Evolutionary conservation across 257 asterid species (phyloP).

Genomic region (Anisodus acutangulus): DNA sequence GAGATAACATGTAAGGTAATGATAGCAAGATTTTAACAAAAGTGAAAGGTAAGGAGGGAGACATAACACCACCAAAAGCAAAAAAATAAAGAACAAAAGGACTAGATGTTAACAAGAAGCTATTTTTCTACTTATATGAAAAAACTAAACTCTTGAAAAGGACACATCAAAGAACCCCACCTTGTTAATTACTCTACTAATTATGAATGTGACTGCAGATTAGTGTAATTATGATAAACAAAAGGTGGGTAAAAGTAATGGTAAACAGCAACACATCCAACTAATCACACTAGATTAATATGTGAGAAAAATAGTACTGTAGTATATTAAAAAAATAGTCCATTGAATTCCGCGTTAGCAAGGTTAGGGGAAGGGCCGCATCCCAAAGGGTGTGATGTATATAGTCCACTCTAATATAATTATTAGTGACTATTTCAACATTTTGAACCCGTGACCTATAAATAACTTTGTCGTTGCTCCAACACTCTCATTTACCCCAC

Average conservation of each 20-base stretch:
- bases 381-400: no score
- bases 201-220: not conserved
- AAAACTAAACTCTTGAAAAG: not conserved
- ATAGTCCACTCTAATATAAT: no score
- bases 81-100: not conserved
- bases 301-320: not conserved
- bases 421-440: no score
- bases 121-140: not conserved
- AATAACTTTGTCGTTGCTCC: no score
- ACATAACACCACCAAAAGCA: constrained; percentile 13
- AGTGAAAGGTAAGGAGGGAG: constrained; percentile 17
- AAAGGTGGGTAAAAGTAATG: constrained; percentile 21
- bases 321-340: not conserved
- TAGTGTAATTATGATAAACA: constrained; percentile 10
- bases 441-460: no score
- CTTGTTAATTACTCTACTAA: constrained; percentile 14
- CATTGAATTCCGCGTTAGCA: no score
- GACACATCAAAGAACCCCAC: constrained; percentile 12
- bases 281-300: constrained; percentile 8
- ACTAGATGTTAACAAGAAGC: constrained; percentile 7
- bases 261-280: constrained; percentile 20
- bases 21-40: constrained; percentile 27
- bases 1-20: constrained; percentile 13
- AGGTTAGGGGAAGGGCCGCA: no score
- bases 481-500: no score